Conservation (phyloP, 2,329 filamentous ascomycete species). For the Aureobasidium zeae region DNA sequence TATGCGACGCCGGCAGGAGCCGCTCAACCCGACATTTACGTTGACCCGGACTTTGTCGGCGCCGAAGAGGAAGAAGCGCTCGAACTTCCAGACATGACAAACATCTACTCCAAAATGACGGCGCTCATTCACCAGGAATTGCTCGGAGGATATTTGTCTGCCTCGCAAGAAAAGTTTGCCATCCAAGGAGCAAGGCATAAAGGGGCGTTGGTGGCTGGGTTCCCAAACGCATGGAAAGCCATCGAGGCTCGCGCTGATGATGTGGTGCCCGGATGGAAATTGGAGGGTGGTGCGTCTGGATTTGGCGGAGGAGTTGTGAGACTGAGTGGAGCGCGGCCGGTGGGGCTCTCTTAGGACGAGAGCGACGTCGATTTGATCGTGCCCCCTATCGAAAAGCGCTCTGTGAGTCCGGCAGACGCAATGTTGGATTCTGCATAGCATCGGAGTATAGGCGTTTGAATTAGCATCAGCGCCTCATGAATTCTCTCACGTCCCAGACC, state of each 20-base stretch:
- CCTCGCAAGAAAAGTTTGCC: slow-evolving; percentile 66
- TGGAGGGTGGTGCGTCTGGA: slow-evolving; percentile 26
- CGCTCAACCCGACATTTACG: slow-evolving; percentile 31
- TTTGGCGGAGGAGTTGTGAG: slow-evolving; percentile 40
- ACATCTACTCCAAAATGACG: slow-evolving; percentile 69
- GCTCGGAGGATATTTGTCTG: slow-evolving; percentile 74
- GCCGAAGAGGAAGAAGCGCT: slow-evolving; percentile 19
- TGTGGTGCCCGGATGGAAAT: slow-evolving; percentile 69
- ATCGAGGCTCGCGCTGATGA: slow-evolving; percentile 54
- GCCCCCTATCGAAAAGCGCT: neutral
- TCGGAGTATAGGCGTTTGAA: neutral
- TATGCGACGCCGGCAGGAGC: slow-evolving; percentile 25
- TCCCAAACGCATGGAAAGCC: slow-evolving; percentile 64
- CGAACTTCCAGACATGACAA: slow-evolving; percentile 43
- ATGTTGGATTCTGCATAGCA: slow-evolving; percentile 7
- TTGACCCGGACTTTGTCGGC: slow-evolving; percentile 39
- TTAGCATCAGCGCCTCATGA: slow-evolving; percentile 40
- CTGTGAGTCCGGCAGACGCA: neutral
- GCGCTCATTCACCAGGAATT: slow-evolving; percentile 72
- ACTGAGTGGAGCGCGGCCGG: slow-evolving; percentile 45
- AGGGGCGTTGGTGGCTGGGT: slow-evolving; percentile 55
- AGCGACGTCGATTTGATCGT: neutral
- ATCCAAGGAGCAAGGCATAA: slow-evolving; percentile 61
- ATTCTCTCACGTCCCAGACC: slow-evolving; percentile 77
- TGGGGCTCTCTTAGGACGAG: slow-evolving; percentile 20